phyloP scores from a whole-genome alignment of 768 basidiomycete genomes.

The Suillus fuscotomentosus region DNA sequence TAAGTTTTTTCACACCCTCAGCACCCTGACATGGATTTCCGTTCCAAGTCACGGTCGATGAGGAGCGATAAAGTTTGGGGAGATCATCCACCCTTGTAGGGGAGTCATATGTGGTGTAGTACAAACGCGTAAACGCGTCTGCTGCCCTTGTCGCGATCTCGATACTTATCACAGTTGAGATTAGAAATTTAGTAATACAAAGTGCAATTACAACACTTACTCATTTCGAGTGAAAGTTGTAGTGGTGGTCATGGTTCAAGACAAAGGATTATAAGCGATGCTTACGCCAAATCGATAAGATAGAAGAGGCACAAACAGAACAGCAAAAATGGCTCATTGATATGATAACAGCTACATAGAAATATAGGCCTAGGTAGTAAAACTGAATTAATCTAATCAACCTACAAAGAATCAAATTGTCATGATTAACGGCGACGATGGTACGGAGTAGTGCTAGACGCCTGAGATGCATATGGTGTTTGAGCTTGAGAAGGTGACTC shows the following conservation, averaged over 20 bases:
- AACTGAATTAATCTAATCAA: neutral
- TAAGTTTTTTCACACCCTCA: constrained; percentile 64
- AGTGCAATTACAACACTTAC: constrained; percentile 39
- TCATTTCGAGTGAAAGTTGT: constrained; percentile 52
- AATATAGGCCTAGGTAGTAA: neutral
- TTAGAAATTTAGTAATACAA: neutral
- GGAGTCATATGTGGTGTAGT: constrained; percentile 82
- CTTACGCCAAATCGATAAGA: neutral
- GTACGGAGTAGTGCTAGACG: neutral
- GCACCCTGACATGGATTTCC: constrained; percentile 75
- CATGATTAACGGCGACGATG: neutral
- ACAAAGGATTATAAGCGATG: neutral
- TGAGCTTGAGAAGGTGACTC: neutral
- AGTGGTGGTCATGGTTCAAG: constrained; percentile 18
- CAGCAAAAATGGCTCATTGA: neutral
- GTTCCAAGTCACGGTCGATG: constrained; percentile 82
- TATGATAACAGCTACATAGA: neutral
- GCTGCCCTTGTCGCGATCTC: constrained; percentile 85
- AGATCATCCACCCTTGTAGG: constrained; percentile 71
- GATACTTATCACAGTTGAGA: constrained; percentile 50
- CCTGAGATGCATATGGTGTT: neutral
- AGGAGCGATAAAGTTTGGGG: constrained; percentile 77
- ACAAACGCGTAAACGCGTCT: constrained; percentile 79
- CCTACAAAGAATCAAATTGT: neutral
- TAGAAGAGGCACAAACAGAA: too few relatives aligned